Evolutionary conservation across 2,329 filamentous ascomycete genomes (phyloP), one percentile per base, ranked within the genome.

Genomic region (Aspergillus novoparasiticus): DNA sequence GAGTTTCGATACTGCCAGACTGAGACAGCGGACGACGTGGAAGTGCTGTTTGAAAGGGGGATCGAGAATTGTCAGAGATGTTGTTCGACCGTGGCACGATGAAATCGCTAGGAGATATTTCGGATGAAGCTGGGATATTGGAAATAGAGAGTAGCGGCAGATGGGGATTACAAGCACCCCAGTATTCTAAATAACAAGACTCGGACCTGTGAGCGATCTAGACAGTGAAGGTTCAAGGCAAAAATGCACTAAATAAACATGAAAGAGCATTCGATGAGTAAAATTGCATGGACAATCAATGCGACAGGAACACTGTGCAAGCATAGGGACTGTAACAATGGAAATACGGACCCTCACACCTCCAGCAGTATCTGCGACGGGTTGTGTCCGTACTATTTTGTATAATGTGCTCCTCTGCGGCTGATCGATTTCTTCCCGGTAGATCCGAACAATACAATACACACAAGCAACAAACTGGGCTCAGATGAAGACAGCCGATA

Each of bases 401-500:
- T 61, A n/a, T 30, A 34, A 46, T 54, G 51, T 23, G 51, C 14
- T 26, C 55, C 58, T 51, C 41, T 21, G 51, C 53, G 50, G 46
- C 21, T 12, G 59, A 56, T 26, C n/a, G 28, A 45, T 51, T 26
- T 60, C 26, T 51, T 57, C 26, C 56, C 32, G 50, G 50, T 53
- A 58, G 41, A 45, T 43, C 58, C 45, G 26, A 58, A 50, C 51
- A 57, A 45, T 43, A 53, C 23, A 62, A 56, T 39, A 59, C 43
- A 61, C 60, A 68, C 43, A 58, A 62, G 56, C 60, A 69, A 55
- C 62, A 62, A 59, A 60, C 58, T 23, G 62, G 58, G 30, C 55
- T 66, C 58, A 64, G 60, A 23, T 53, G 51, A 28, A 60, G 62
- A 64, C 64, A 69, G 59, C 63, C 58, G 60, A 64, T 64, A 53